These are phyloP conservation scores for Microbotryum silenes-acaulis DNA, from an alignment of 1,284 basidiomycete species.

Conservation along the genomic window DNA sequence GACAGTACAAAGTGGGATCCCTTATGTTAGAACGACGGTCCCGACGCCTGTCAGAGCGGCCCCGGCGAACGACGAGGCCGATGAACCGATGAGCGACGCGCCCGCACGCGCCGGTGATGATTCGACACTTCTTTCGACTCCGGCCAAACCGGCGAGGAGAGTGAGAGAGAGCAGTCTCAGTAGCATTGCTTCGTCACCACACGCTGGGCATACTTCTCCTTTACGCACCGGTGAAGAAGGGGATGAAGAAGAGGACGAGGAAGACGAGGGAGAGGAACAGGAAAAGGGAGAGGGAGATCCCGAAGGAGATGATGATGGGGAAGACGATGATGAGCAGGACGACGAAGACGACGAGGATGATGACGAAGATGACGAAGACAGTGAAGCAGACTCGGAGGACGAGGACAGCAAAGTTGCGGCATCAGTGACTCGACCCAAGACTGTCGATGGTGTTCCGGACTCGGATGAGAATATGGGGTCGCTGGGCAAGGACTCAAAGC, in stretches of 20 bases:
- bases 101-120: neutral
- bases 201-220: too few relatives aligned
- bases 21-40: too few relatives aligned
- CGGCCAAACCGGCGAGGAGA: too few relatives aligned
- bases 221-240: constrained; percentile 2
- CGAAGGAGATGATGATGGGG: neutral
- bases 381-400: constrained; percentile 17
- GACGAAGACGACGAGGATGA: neutral
- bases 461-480: too few relatives aligned
- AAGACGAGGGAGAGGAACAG: neutral
- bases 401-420: constrained; percentile 8
- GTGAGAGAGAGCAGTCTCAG: too few relatives aligned
- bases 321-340: constrained; percentile 2
- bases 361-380: constrained; percentile 6
- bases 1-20: too few relatives aligned
- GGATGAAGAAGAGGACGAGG: constrained; percentile 1
- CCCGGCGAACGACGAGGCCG: too few relatives aligned
- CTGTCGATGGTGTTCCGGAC: too few relatives aligned
- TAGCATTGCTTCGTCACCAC: too few relatives aligned
- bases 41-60: too few relatives aligned
- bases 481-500: too few relatives aligned
- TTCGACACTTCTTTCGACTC: neutral
- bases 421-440: too few relatives aligned
- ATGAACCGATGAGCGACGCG: neutral
- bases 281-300: neutral